Percentiles rank a stretch among this genome's conserved stretches.
phyloP scores from a whole-genome alignment of 257 asterid species.

The Solanum virginianum region DNA sequence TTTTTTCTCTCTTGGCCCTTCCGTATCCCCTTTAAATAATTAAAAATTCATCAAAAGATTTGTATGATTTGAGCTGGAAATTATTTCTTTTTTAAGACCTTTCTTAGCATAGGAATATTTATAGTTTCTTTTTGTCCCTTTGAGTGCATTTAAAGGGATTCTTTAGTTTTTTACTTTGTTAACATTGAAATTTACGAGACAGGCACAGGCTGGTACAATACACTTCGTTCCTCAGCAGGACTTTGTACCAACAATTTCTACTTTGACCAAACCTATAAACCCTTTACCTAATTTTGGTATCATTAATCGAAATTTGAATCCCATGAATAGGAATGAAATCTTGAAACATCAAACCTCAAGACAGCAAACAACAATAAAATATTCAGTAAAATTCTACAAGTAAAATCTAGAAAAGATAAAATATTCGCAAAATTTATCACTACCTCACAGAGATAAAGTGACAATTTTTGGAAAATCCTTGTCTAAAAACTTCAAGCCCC shows the following conservation, averaged over 20 bases:
- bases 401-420: too few relatives aligned
- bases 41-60: not conserved
- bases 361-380: too few relatives aligned
- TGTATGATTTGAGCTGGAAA: not conserved
- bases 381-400: too few relatives aligned
- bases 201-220: not conserved
- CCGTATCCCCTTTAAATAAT: not conserved
- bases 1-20: not conserved
- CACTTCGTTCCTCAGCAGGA: not conserved
- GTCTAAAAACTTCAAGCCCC: too few relatives aligned
- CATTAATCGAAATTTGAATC: not conserved
- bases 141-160: not conserved
- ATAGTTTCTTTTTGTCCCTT: not conserved
- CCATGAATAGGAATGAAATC: not conserved
- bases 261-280: not conserved
- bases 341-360: too few relatives aligned
- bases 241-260: not conserved
- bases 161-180: not conserved
- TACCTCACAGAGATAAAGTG: too few relatives aligned
- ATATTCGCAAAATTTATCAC: too few relatives aligned
- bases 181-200: not conserved
- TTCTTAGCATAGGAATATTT: not conserved
- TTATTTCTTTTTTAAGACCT: not conserved
- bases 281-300: not conserved
- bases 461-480: too few relatives aligned